These are phyloP conservation scores for Eimeria acervulina DNA, from an alignment of 169 alveolate species.

Conservation along the genomic window DNA sequence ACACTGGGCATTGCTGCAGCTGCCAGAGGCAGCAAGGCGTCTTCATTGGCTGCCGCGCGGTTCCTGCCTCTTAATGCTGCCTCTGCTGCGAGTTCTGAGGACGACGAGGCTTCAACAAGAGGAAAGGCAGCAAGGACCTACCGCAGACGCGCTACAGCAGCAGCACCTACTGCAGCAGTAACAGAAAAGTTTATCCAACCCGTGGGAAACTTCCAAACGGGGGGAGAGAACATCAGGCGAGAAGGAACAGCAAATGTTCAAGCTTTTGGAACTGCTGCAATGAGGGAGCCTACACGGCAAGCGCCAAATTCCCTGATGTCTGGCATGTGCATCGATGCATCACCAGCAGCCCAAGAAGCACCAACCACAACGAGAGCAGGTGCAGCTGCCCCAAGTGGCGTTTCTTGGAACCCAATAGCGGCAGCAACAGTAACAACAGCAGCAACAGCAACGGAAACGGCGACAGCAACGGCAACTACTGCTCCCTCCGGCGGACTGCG, in stretches of 20 bases:
- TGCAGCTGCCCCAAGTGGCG: background rate
- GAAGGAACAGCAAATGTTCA: background rate
- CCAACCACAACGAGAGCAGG: background rate
- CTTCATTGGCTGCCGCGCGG: background rate
- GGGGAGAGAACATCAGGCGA: background rate
- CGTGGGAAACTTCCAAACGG: background rate
- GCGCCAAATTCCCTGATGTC: background rate
- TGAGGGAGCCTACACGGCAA: background rate
- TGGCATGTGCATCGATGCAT: background rate
- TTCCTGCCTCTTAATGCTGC: background rate
- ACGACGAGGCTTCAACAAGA: background rate
- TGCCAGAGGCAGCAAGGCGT: slow-evolving; percentile 9
- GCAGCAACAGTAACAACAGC: slow-evolving; percentile 21
- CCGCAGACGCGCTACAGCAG: slow-evolving; percentile 14
- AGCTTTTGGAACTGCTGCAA: background rate
- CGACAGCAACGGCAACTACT: slow-evolving; percentile 15
- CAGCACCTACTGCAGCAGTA: background rate
- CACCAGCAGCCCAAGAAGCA: background rate
- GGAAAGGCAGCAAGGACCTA: slow-evolving; percentile 15
- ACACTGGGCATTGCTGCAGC: slow-evolving; percentile 45
- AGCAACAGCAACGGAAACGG: slow-evolving; percentile 14
- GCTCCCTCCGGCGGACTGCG: background rate
- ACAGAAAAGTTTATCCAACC: background rate
- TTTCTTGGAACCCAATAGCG: background rate
- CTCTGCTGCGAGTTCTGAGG: background rate